Evolutionary conservation across 345 rosid genomes (phyloP).

Genomic region (Eucalyptus marginata): DNA sequence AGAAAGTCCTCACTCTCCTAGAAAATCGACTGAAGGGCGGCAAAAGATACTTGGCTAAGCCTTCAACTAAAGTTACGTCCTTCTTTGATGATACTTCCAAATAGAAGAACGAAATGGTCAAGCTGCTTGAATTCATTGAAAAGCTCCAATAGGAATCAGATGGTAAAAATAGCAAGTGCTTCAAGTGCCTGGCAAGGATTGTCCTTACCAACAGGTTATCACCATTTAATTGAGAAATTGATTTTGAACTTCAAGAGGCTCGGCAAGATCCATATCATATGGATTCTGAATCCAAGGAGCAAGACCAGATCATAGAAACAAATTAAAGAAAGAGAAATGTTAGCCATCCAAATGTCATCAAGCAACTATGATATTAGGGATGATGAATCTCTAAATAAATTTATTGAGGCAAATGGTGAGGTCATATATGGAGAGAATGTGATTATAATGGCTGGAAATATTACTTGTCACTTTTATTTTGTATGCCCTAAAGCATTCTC

Average conservation of each 20-base stretch:
- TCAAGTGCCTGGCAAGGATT: no score
- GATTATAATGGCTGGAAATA: no score
- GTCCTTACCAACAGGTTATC: not conserved
- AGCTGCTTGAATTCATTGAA: not conserved
- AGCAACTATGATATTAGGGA: not conserved
- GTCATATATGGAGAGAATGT: not conserved
- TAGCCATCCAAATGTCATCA: not conserved
- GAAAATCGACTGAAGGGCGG: not conserved
- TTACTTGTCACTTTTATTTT: not conserved
- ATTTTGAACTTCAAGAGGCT: not conserved
- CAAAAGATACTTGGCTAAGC: not conserved
- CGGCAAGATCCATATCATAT: not conserved
- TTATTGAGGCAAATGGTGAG: not conserved
- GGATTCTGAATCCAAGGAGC: not conserved
- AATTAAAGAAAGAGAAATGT: not conserved
- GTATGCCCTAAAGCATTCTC: not conserved
- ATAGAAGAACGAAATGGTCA: not conserved
- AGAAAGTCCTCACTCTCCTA: not conserved
- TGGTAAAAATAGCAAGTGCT: not conserved
- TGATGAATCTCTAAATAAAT: not conserved
- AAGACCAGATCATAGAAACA: not conserved
- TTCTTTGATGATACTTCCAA: not conserved
- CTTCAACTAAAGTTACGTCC: not conserved
- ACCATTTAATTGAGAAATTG: not conserved
- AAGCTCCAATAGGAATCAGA: not conserved